Percentiles rank a stretch among this genome's conserved stretches.
These are phyloP conservation scores for Otatea glauca DNA, from an alignment of 176 grass and related monocot species.

Conservation along the genomic window DNA sequence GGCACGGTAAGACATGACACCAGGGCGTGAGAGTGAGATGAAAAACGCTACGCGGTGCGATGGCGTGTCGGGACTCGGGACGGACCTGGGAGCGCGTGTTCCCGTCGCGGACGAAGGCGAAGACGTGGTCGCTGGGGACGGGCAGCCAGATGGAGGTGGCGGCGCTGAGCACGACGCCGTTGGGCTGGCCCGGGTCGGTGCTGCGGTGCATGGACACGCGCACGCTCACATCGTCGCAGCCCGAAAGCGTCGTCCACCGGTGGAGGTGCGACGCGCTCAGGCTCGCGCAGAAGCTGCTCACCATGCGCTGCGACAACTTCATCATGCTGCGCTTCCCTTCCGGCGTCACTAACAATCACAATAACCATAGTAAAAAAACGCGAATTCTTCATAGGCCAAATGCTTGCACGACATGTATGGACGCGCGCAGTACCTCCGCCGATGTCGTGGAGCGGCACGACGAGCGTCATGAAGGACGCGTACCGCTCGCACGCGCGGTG, in stretches of 20 bases:
- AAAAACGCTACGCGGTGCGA: no score
- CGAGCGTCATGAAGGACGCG: constrained; percentile 55
- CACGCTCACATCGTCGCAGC: constrained; percentile 65
- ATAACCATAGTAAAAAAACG: not conserved
- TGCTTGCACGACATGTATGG: not conserved
- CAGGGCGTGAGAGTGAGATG: not conserved
- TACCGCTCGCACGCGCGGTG: constrained; percentile 85
- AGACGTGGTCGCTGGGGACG: constrained; percentile 66
- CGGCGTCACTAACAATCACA: constrained; percentile 57
- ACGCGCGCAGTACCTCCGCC: constrained; percentile 51
- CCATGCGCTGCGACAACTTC: constrained; percentile 97
- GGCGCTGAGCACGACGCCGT: constrained; percentile 78
- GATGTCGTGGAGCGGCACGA: constrained; percentile 51
- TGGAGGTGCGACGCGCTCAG: constrained; percentile 73
- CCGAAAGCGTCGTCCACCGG: constrained; percentile 70
- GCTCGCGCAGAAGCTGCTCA: constrained; percentile 79
- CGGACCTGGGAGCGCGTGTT: constrained; percentile 64
- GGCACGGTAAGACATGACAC: not conserved
- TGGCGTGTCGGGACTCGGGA: no score
- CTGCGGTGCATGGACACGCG: constrained; percentile 62
- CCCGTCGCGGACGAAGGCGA: constrained; percentile 84
- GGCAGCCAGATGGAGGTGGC: constrained; percentile 91
- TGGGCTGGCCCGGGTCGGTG: constrained; percentile 69
- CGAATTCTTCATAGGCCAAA: not conserved
- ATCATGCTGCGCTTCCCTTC: constrained; percentile 89